A percentile compares a stretch with the other conserved stretches of the same genome.
These are phyloP conservation scores for Elsinoe perseae DNA, from an alignment of 2,329 filamentous ascomycete species.

Conservation along the genomic window DNA sequence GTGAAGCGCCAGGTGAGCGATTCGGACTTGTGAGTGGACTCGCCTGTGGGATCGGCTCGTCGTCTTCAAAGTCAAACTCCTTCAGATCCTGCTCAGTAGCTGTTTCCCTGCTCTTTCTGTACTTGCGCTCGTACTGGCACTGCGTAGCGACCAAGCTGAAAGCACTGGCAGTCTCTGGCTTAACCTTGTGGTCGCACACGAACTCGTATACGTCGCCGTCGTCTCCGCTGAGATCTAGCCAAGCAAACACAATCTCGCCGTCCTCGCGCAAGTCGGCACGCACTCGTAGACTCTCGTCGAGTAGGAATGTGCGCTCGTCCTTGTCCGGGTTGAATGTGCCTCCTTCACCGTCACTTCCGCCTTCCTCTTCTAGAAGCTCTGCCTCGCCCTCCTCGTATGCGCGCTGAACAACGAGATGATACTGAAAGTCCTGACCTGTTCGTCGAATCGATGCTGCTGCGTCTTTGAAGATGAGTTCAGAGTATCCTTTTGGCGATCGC, in stretches of 20 bases:
- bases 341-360: slow-evolving; percentile 61
- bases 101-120: slow-evolving; percentile 67
- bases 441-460: slow-evolving; percentile 83
- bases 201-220: slow-evolving; percentile 95
- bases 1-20: slow-evolving; percentile 29
- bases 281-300: slow-evolving; percentile 88
- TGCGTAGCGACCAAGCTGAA: slow-evolving; percentile 79
- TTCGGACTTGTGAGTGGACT: slow-evolving; percentile 48
- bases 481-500: slow-evolving; percentile 92
- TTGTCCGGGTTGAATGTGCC: slow-evolving; percentile 58
- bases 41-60: slow-evolving; percentile 53
- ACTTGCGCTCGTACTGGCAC: slow-evolving; percentile 97
- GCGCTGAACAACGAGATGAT: slow-evolving; percentile 91
- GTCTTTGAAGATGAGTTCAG: slow-evolving; percentile 96
- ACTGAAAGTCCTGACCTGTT: slow-evolving; percentile 92
- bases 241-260: slow-evolving; percentile 81
- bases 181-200: slow-evolving; percentile 72
- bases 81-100: slow-evolving; percentile 74
- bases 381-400: slow-evolving; percentile 97
- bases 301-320: slow-evolving; percentile 93
- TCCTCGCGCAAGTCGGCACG: slow-evolving; percentile 72
- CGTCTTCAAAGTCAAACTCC: slow-evolving; percentile 69
- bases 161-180: slow-evolving; percentile 62
- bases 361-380: slow-evolving; percentile 81
- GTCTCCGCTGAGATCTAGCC: slow-evolving; percentile 92